phyloP scores from a whole-genome alignment of 106 monocot genomes.

The Dioscorea alata region DNA sequence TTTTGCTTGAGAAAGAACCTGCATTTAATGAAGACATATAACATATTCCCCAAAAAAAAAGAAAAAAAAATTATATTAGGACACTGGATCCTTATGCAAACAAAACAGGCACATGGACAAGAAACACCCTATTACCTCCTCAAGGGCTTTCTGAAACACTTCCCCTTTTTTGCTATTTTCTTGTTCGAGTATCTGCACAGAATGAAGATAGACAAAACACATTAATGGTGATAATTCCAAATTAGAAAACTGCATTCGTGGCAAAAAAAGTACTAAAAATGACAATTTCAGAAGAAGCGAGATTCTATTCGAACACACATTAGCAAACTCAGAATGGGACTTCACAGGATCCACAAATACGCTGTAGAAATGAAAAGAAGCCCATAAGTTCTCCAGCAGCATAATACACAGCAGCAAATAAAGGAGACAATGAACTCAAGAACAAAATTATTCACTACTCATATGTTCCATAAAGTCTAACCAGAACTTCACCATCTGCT shows the following conservation, averaged over 20 bases:
- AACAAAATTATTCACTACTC: constrained; percentile 32
- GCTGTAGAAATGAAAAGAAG: constrained; percentile 9
- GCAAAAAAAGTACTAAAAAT: background rate
- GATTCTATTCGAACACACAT: constrained; percentile 16
- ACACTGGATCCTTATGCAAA: background rate
- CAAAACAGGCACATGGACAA: background rate
- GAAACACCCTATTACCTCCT: constrained; percentile 22
- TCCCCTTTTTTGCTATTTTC: constrained; percentile 24
- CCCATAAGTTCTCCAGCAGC: background rate
- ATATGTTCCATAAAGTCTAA: constrained; percentile 52
- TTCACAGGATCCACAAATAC: constrained; percentile 37
- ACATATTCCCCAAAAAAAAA: background rate
- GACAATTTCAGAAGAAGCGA: background rate
- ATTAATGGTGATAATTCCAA: background rate
- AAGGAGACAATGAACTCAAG: background rate
- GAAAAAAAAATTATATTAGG: background rate
- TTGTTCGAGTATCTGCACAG: constrained; percentile 24
- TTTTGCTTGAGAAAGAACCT: constrained; percentile 18
- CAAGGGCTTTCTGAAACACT: constrained; percentile 32
- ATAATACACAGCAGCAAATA: background rate
- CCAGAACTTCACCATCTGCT: constrained; percentile 29
- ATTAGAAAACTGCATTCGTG: background rate
- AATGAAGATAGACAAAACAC: background rate
- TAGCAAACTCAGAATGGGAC: constrained; percentile 29
- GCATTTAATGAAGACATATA: background rate